phyloP scores from a whole-genome alignment of 352 stramenopile species.

The Phytophthora pisi region DNA sequence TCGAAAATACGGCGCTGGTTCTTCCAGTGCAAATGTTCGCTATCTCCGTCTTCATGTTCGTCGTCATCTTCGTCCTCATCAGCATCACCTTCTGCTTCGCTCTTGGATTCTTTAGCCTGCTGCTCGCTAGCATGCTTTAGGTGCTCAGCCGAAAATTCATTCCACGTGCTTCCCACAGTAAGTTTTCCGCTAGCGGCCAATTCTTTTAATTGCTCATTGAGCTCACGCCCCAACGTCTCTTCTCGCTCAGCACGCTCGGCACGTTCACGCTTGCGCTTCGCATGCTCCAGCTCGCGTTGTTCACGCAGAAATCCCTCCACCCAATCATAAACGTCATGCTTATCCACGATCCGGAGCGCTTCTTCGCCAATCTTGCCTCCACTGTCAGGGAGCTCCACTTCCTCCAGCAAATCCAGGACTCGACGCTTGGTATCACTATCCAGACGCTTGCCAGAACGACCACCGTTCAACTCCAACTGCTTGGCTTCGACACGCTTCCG shows the following conservation, averaged over 20 bases:
- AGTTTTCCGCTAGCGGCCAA: slow-evolving; percentile 20
- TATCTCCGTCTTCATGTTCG: slow-evolving; percentile 11
- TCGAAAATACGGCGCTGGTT: slow-evolving; percentile 60
- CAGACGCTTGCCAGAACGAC: slow-evolving; percentile 37
- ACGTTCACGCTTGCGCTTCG: slow-evolving; percentile 55
- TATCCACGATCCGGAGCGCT: slow-evolving; percentile 40
- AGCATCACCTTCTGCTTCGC: slow-evolving; percentile 13
- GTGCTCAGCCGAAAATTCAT: slow-evolving; percentile 30
- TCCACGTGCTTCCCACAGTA: slow-evolving; percentile 35
- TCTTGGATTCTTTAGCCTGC: slow-evolving; percentile 16
- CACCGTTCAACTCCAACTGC: slow-evolving; percentile 23
- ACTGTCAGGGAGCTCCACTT: slow-evolving; percentile 28
- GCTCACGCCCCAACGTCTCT: slow-evolving; percentile 37
- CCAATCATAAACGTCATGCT: slow-evolving; percentile 73
- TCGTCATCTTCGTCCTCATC: slow-evolving; percentile 12
- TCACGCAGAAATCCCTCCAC: slow-evolving; percentile 53
- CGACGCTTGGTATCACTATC: slow-evolving; percentile 54
- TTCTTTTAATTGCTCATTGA: slow-evolving; percentile 41
- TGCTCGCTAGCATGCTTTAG: slow-evolving; percentile 17
- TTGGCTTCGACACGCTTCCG: slow-evolving; percentile 44
- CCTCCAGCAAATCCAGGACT: slow-evolving; percentile 49
- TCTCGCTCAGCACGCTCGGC: slow-evolving; percentile 46
- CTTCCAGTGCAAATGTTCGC: slow-evolving; percentile 47
- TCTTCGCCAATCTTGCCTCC: slow-evolving; percentile 32
- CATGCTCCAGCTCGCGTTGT: slow-evolving; percentile 52